Percentiles rank a stretch among this genome's conserved stretches.
phyloP scores from a whole-genome alignment of 768 basidiomycete species.

The Auricularia heimuer region DNA sequence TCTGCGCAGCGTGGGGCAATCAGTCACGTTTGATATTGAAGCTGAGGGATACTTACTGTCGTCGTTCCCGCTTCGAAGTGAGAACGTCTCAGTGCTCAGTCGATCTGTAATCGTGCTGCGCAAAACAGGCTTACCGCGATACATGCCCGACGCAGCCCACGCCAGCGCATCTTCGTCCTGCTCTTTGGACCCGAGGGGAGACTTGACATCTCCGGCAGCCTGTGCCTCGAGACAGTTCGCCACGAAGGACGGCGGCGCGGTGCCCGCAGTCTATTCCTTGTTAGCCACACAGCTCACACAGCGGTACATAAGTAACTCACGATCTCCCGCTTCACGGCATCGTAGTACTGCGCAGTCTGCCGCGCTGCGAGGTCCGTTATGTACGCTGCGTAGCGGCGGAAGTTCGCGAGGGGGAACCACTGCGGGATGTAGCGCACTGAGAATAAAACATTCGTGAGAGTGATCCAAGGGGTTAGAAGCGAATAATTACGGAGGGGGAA shows the following conservation, averaged over 20 bases:
- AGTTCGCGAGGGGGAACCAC: constrained; percentile 9
- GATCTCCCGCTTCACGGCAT: background rate
- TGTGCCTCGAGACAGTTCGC: background rate
- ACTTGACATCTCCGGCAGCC: background rate
- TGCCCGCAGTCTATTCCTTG: background rate
- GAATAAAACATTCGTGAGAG: background rate
- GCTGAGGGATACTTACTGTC: background rate
- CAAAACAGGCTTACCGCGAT: background rate
- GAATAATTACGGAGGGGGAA: background rate
- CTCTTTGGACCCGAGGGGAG: background rate
- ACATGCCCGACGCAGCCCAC: background rate
- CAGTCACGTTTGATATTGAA: background rate
- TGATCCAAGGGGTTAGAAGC: too few relatives aligned
- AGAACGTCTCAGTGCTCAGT: background rate
- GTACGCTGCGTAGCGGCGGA: background rate
- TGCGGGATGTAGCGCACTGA: constrained; percentile 8
- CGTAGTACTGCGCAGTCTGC: background rate
- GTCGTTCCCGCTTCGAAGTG: background rate
- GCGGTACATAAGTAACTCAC: background rate
- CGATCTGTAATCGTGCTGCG: background rate
- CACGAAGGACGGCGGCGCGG: background rate
- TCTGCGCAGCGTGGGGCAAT: constrained; percentile 9
- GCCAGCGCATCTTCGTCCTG: background rate
- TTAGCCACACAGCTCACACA: background rate
- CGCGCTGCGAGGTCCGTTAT: background rate